A percentile compares a stretch with the other conserved stretches of the same genome.
Conservation (phyloP, 2,329 filamentous ascomycete genomes). For the Huntiella decipiens region DNA sequence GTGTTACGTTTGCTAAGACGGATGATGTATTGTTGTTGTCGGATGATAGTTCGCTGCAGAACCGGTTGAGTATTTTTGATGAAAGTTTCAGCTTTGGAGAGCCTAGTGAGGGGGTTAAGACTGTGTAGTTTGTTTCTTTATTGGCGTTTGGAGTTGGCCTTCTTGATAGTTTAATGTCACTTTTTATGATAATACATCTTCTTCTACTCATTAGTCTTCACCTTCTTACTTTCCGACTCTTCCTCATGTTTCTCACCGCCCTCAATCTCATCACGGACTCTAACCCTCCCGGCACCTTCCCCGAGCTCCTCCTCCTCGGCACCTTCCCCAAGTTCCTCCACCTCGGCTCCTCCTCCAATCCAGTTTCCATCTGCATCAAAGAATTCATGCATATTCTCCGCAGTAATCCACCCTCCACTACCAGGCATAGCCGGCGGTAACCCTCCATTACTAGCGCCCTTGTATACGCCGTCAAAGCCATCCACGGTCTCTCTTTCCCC, state of each 20-base stretch:
- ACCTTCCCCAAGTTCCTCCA: constrained; percentile 42
- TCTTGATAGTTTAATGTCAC: not conserved
- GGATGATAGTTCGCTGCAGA: constrained; percentile 9
- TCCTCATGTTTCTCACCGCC: constrained; percentile 16
- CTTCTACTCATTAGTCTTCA: constrained; percentile 14
- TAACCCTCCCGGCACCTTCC: constrained; percentile 41
- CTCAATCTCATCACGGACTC: constrained; percentile 34
- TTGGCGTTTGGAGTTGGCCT: not conserved
- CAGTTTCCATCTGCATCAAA: constrained; percentile 70
- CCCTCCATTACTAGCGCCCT: constrained; percentile 27
- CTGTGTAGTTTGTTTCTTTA: not conserved
- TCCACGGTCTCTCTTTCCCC: constrained; percentile 33
- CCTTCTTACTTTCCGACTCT: constrained; percentile 28
- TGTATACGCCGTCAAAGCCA: constrained; percentile 36
- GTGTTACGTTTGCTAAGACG: constrained; percentile 10
- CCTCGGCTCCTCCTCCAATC: constrained; percentile 29
- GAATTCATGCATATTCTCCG: constrained; percentile 72
- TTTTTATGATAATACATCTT: not conserved
- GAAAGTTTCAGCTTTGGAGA: constrained; percentile 1
- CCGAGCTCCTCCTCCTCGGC: constrained; percentile 34
- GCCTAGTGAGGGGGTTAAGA: not conserved
- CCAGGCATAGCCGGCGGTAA: constrained; percentile 52
- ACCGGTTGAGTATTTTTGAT: constrained; percentile 6
- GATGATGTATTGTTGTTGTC: constrained; percentile 10
- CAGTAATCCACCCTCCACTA: constrained; percentile 71